These are phyloP conservation scores for Cardamine chenopodiifolia DNA, from an alignment of 345 rosid species.

Conservation along the genomic window DNA sequence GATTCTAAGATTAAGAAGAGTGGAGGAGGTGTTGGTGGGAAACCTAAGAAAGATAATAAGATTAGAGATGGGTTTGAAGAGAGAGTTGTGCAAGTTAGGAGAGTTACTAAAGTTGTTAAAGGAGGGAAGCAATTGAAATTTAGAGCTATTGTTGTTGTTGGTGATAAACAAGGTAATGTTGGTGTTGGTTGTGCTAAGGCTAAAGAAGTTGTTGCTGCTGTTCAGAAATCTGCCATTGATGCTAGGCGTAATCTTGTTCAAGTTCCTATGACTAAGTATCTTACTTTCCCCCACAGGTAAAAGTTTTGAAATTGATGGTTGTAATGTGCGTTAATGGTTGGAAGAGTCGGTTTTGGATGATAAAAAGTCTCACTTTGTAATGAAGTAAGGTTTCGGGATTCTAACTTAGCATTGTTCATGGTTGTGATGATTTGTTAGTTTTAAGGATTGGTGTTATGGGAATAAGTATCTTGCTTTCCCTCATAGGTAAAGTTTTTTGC, in stretches of 20 bases:
- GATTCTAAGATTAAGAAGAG: slow-evolving; percentile 62
- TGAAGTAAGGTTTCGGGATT: background rate
- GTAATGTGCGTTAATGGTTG: background rate
- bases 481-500: slow-evolving; percentile 51
- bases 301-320: slow-evolving; percentile 10
- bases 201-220: slow-evolving; percentile 76
- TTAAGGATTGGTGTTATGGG: slow-evolving; percentile 21
- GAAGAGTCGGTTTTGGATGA: background rate
- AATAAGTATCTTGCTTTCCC: slow-evolving; percentile 82
- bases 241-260: slow-evolving; percentile 77
- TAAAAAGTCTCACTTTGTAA: background rate
- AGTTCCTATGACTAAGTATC: slow-evolving; percentile 87
- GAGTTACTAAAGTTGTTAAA: slow-evolving; percentile 91
- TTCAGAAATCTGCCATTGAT: slow-evolving; percentile 72
- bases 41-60: slow-evolving; percentile 64
- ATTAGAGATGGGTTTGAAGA: slow-evolving; percentile 79
- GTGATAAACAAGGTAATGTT: slow-evolving; percentile 77
- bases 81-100: slow-evolving; percentile 80
- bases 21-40: slow-evolving; percentile 51
- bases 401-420: background rate
- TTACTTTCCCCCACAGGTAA: slow-evolving; percentile 87
- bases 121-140: slow-evolving; percentile 88
- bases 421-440: background rate
- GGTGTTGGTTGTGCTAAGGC: slow-evolving; percentile 94
- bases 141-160: slow-evolving; percentile 81